Percentiles rank a stretch among this genome's conserved stretches.
phyloP scores from a whole-genome alignment of 768 basidiomycete genomes.

The Panaeolus papilionaceus region DNA sequence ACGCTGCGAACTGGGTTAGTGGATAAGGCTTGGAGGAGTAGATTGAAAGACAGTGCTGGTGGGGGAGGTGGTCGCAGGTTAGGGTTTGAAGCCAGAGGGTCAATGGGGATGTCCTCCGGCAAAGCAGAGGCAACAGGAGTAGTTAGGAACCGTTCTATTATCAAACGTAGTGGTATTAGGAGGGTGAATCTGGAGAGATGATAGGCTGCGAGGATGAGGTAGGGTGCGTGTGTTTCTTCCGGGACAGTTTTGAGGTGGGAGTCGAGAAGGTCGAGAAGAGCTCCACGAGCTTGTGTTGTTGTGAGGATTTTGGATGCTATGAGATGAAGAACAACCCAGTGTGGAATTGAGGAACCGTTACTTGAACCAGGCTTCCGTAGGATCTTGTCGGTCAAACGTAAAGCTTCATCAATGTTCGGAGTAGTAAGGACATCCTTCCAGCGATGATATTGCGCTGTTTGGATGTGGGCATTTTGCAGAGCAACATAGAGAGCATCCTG shows the following conservation, averaged over 20 bases:
- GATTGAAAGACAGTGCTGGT: conserved; percentile 46
- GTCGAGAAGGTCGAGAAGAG: conserved; percentile 50
- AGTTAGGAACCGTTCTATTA: conserved; percentile 49
- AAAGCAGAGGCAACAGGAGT: conserved; percentile 28
- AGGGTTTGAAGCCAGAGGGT: not conserved
- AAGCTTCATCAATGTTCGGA: not conserved
- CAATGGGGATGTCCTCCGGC: conserved; percentile 10
- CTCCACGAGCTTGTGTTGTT: conserved; percentile 48
- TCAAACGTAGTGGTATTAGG: conserved; percentile 48
- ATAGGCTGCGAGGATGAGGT: conserved; percentile 53
- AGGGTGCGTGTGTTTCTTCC: conserved; percentile 41
- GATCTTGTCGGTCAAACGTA: not conserved
- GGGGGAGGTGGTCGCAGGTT: conserved; percentile 30
- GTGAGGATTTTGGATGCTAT: conserved; percentile 53
- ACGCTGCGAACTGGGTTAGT: conserved; percentile 44
- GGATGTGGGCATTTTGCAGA: not conserved
- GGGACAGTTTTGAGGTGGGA: conserved; percentile 42
- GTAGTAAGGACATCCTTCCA: not conserved
- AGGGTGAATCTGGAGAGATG: conserved; percentile 59
- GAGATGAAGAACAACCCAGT: conserved; percentile 63
- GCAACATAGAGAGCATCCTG: not conserved
- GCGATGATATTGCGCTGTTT: not conserved
- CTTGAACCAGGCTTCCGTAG: not conserved
- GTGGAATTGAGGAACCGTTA: conserved; percentile 36
- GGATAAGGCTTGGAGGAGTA: conserved; percentile 58